phyloP scores from a whole-genome alignment of 2,329 filamentous ascomycete genomes.

The Neofusicoccum umdonicola region DNA sequence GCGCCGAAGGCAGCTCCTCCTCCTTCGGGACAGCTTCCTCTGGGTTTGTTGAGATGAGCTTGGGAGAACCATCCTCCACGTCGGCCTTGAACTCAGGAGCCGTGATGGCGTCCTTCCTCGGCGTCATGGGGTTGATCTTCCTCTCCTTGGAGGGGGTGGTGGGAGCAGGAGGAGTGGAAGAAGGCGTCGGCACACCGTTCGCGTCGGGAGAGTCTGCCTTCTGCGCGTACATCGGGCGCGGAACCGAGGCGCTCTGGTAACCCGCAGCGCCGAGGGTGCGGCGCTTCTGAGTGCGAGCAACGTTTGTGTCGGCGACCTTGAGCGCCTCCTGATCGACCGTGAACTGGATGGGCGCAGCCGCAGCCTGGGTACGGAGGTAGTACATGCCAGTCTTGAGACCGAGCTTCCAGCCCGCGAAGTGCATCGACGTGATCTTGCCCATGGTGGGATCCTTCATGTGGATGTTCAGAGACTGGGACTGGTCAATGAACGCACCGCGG shows the following conservation, averaged over 20 bases:
- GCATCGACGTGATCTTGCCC: slow-evolving; percentile 99
- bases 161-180: slow-evolving; percentile 59
- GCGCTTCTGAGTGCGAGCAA: slow-evolving; percentile 67
- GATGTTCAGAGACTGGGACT: slow-evolving; percentile 98
- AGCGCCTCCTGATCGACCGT: slow-evolving; percentile 97
- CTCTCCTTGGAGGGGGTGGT: slow-evolving; percentile 42
- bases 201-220: slow-evolving; percentile 46
- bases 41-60: slow-evolving; percentile 72
- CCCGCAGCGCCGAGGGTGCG: slow-evolving; percentile 50
- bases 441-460: slow-evolving; percentile 99
- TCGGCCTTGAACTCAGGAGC: slow-evolving; percentile 74
- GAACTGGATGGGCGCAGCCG: slow-evolving; percentile 96
- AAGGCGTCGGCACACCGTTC: slow-evolving; percentile 68
- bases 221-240: slow-evolving; percentile 65
- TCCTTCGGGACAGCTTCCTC: slow-evolving; percentile 53
- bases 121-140: slow-evolving; percentile 33
- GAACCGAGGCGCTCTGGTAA: slow-evolving; percentile 58
- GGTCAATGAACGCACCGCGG: slow-evolving; percentile 97
- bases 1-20: slow-evolving; percentile 63
- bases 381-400: slow-evolving; percentile 99
- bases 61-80: slow-evolving; percentile 72
- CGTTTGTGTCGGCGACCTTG: slow-evolving; percentile 77
- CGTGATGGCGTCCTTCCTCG: slow-evolving; percentile 58
- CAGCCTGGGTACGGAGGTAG: slow-evolving; percentile 97
- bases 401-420: slow-evolving; percentile 98